A percentile compares a stretch with the other conserved stretches of the same genome.
phyloP scores from a whole-genome alignment of 805 yeast species.

The Wickerhamiella slavikovae region DNA sequence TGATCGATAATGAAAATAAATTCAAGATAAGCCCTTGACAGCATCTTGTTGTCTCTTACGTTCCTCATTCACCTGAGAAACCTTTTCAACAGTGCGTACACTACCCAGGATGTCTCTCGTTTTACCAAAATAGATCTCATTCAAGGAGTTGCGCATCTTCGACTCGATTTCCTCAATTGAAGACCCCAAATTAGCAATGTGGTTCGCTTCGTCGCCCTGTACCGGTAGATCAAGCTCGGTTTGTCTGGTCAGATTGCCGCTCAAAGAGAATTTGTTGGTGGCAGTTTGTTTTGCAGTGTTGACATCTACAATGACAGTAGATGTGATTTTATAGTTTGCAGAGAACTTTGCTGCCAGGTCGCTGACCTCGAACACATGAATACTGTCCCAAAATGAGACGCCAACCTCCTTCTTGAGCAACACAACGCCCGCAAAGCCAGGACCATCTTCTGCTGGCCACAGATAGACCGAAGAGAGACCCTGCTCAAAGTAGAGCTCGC shows the following conservation, averaged over 20 bases:
- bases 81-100: slow-evolving; percentile 26
- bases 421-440: slow-evolving; percentile 80
- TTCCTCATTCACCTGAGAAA: slow-evolving; percentile 21
- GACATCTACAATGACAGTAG: slow-evolving; percentile 70
- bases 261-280: slow-evolving; percentile 24
- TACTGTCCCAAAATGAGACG: slow-evolving; percentile 55
- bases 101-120: slow-evolving; percentile 73
- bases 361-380: slow-evolving; percentile 72
- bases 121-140: slow-evolving; percentile 89
- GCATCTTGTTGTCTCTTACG: slow-evolving; percentile 23
- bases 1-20: not conserved
- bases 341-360: slow-evolving; percentile 18
- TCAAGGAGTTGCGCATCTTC: slow-evolving; percentile 66
- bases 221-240: slow-evolving; percentile 28
- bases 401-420: slow-evolving; percentile 42
- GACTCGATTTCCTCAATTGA: slow-evolving; percentile 76
- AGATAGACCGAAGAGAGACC: slow-evolving; percentile 76
- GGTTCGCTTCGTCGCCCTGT: slow-evolving; percentile 38
- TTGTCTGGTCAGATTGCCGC: slow-evolving; percentile 80
- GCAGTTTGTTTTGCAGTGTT: too few species aligned
- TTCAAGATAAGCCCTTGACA: slow-evolving; percentile 7
- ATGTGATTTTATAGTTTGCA: slow-evolving; percentile 51
- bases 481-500: slow-evolving; percentile 90
- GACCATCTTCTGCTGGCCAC: slow-evolving; percentile 79
- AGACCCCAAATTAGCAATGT: slow-evolving; percentile 68